These are phyloP conservation scores for Chalciporus piperatus DNA, from an alignment of 768 basidiomycete species.

Conservation along the genomic window DNA sequence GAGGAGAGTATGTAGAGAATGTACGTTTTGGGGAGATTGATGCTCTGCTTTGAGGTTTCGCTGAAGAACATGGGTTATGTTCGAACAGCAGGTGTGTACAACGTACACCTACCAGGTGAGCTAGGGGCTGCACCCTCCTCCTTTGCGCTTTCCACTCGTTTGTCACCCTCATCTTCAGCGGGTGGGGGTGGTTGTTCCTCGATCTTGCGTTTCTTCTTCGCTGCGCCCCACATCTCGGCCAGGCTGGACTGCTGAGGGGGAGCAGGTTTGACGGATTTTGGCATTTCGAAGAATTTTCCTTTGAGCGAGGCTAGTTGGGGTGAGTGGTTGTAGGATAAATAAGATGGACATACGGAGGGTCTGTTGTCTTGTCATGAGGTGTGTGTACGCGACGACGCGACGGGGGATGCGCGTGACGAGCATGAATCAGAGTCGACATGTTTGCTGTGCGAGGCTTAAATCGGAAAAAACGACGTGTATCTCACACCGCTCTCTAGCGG, in stretches of 20 bases:
- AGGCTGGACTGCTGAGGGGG: constrained; percentile 80
- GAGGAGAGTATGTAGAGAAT: background rate
- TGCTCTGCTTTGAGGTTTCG: constrained; percentile 40
- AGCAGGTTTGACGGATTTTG: constrained; percentile 56
- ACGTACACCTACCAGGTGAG: constrained; percentile 11
- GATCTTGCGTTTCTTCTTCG: constrained; percentile 37
- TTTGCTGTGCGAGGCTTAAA: too few species aligned
- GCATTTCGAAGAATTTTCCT: constrained; percentile 81
- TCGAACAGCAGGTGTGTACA: background rate
- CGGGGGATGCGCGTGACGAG: constrained; percentile 22
- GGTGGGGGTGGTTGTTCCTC: constrained; percentile 18
- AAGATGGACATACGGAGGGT: constrained; percentile 52
- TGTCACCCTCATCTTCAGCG: constrained; percentile 27
- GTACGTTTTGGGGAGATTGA: constrained; percentile 22
- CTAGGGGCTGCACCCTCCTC: constrained; percentile 1
- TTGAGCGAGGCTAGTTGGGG: background rate
- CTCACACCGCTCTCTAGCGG: too few species aligned
- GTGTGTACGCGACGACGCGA: constrained; percentile 9
- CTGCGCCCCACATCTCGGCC: constrained; percentile 67
- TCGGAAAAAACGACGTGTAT: too few species aligned
- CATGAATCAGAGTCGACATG: too few species aligned
- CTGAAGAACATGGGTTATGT: constrained; percentile 11
- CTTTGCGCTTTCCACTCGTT: constrained; percentile 15
- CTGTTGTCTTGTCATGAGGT: constrained; percentile 66
- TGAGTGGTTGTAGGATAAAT: background rate